Base-by-base conservation (phyloP, 495 filamentous ascomycete genomes). In the Staphylotrichum longicolle region DNA sequence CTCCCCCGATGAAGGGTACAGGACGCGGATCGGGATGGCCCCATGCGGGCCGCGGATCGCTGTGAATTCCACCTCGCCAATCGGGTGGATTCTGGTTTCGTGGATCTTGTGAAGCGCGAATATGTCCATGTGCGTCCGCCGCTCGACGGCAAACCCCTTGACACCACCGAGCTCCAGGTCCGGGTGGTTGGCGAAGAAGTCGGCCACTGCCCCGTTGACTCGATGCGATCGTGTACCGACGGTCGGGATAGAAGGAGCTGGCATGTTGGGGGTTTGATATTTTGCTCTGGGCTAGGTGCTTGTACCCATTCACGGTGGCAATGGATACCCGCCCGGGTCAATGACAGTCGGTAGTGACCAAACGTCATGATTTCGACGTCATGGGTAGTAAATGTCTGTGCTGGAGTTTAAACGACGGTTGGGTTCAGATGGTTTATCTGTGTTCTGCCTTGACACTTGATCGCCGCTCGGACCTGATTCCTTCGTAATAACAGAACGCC, bases 11-110 rank as follows among this genome's bases (percentile, higher is more conserved):
- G 3, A 32, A 3, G 73, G 73, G 51, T 74, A 77, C 6, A 75
- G 62, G 3, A 74, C 56, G 0, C 74, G 63, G 20, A 74, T 57
- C 0, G 70, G 72, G 12, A 76, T 74, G 0, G 69, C 74, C 10
- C 75, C 74, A 44, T 75, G 66, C 0, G 72, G 75, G 0, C 75
- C 74, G 11, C 64, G 73, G 53, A 74, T 66, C 8, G 72, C 72
- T 2, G 70, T 72, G 63, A 71, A 73, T 39, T 73, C 73, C 12
- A 76, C 69, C 0, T 58, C 45, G 33, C 54, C 60, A 30, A 76
- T 76, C 12, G 68, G 64, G 33, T 66, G 59, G 4, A 53, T 45
- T 35, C 63, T 68, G 4, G 50, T 34, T 7, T 63, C 48, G 15
- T 59, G 62, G 7, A 75, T 44, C 9, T 57, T 56, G 46, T 73